Evolutionary conservation across 345 rosid genomes (phyloP).

Genomic region (Litchi chinensis): DNA sequence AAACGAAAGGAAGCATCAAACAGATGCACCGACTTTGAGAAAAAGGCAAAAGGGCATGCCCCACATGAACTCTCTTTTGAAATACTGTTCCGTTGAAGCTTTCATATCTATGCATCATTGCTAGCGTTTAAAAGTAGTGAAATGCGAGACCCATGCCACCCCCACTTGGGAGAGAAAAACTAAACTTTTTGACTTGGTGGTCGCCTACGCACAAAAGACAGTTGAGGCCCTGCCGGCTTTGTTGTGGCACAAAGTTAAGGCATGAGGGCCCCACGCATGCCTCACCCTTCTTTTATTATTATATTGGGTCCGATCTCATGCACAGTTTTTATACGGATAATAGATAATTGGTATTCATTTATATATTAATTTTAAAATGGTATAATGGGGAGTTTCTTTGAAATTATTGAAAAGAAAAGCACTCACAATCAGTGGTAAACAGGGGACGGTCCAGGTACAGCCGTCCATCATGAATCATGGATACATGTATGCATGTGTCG

Average conservation of each 20-base stretch:
- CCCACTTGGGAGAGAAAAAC: constrained; percentile 24
- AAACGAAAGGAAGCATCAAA: constrained; percentile 36
- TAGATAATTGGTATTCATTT: too few species aligned
- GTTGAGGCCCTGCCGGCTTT: constrained; percentile 32
- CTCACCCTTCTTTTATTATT: background rate
- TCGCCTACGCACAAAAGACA: constrained; percentile 15
- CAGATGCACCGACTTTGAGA: constrained; percentile 24
- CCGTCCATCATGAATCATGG: constrained; percentile 3
- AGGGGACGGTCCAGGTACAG: background rate
- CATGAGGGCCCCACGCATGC: constrained; percentile 29
- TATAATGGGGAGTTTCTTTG: too few species aligned
- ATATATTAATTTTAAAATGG: too few species aligned
- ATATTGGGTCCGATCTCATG: background rate
- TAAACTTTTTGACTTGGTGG: constrained; percentile 31
- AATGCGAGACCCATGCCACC: constrained; percentile 27
- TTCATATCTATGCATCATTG: constrained; percentile 33
- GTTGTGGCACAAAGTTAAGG: constrained; percentile 39
- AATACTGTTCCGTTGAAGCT: constrained; percentile 19
- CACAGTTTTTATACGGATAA: too few species aligned
- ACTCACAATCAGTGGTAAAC: background rate
- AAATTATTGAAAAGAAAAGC: too few species aligned
- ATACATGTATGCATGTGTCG: too few species aligned
- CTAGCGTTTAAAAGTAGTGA: constrained; percentile 43
- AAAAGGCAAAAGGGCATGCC: too few species aligned
- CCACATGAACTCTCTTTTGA: too few species aligned